Base-by-base conservation (phyloP, 106 monocot genomes). In the Cymbidium sinense region DNA sequence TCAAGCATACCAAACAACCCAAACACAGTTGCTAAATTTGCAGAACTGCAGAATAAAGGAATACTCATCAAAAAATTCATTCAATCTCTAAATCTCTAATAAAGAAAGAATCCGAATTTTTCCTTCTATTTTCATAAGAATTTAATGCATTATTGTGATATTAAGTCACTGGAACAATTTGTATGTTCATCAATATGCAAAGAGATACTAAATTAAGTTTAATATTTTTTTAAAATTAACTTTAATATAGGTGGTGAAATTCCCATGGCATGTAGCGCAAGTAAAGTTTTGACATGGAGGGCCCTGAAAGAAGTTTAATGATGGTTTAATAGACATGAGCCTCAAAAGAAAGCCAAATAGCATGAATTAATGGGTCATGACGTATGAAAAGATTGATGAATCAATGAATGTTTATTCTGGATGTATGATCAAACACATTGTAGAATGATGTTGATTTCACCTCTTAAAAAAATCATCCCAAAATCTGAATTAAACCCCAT, bases 251-350 rank as follows among this genome's bases (percentile, higher is more conserved):
- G n/a, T n/a, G n/a, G 77, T 54, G 51, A 89, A 95, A 82, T 28
- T 55, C 19, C 92, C 92, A 84, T 95, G 85, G 71, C 99, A 99
- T 51, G 99, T 99, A 55, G 84, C 75, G 70, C 99, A 99, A 12
- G 41, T 25, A 25, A 64, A 75, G 23, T 29, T 37, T 74, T 86
- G 90, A 80, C 87, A 87, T 44, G 90, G 70, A 81, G 90, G 84
- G 62, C 99, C 99, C 94, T 99, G 81, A 81, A 89, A 81, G 67
- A 61, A 50, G 37, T 73, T 67, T 4, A 79, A 50, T 51, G 34
- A 5, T 39, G 37, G 35, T 71, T 71, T 39, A 21, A 29, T 4
- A 75, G 67, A 28, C 27, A 31, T 34, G 33, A 78, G 41, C 34
- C 28, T 73, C 1, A 77, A 17, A 39, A 62, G 19, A 67, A 67